Conservation (phyloP, 768 basidiomycete species). For the Candolleomyces eurysporus region DNA sequence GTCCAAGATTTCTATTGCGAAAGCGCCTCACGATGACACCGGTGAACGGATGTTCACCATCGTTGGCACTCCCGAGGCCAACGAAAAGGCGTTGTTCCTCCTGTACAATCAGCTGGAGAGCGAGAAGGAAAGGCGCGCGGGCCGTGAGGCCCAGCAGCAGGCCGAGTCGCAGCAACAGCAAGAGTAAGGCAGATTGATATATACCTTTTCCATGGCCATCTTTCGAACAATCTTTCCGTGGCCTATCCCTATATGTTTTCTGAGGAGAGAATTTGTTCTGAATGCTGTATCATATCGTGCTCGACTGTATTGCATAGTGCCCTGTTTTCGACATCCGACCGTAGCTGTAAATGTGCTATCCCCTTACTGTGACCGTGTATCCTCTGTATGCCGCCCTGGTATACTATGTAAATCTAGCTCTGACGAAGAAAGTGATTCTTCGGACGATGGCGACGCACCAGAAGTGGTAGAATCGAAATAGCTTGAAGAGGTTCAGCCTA, state of each 20-base stretch:
- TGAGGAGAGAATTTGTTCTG: constrained; percentile 7
- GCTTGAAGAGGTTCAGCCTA: constrained; percentile 1
- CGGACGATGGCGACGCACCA: constrained; percentile 43
- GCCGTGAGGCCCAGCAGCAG: constrained; percentile 78
- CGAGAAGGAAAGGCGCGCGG: constrained; percentile 92
- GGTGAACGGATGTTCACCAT: constrained; percentile 99
- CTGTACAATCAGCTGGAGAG: constrained; percentile 96
- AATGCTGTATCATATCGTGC: constrained; percentile 8
- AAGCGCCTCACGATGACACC: constrained; percentile 98
- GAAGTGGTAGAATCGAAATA: constrained; percentile 58
- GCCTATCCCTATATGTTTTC: constrained; percentile 9
- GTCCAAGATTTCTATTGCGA: constrained; percentile 97
- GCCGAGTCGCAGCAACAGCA: constrained; percentile 53
- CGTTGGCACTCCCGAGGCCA: constrained; percentile 91
- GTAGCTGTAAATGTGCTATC: constrained; percentile 1
- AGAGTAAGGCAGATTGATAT: not conserved
- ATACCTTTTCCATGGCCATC: not conserved
- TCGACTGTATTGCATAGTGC: constrained; percentile 9
- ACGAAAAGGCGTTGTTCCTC: constrained; percentile 96
- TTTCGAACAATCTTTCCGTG: not conserved
- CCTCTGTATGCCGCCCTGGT: not conserved
- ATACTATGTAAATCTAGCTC: constrained; percentile 11
- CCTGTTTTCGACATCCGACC: constrained; percentile 5
- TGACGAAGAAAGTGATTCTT: constrained; percentile 22
- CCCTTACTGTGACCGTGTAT: not conserved